Evolutionary conservation across 2,329 filamentous ascomycete genomes (phyloP), one percentile per base, ranked within the genome.

Genomic region (Pleomassaria siparia): DNA sequence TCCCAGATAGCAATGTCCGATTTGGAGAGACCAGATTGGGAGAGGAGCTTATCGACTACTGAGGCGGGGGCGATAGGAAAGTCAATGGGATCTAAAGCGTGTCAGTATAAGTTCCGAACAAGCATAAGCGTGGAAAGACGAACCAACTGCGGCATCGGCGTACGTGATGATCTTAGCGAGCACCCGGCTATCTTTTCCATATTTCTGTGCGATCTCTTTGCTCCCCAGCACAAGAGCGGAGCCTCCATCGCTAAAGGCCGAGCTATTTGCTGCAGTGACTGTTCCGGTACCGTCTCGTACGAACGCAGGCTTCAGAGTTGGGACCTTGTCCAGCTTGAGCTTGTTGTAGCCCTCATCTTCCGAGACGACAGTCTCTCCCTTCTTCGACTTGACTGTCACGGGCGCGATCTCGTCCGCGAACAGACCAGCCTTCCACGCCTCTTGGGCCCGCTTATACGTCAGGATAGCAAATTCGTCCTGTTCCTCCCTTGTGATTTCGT

Each of bases 1-100:
- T 97, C 94, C 92, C 94, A 97, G 18, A 96, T 77, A 4, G 92
- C 86, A 37, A 99, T 90, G 71, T 97, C 88, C 39, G 95, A 87
- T 73, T 91, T 90, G 55, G 84, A 89, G 58, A 99, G 91, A 10
- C 92, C 91, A 1, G 94, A 94, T 47, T 91, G 82, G 72, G 91
- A 82, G 42, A 99, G 79, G 10, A 91, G 91, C 61, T 96, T 84
- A 2, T 92, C 91, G 0, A 97, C 92, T 4, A 92, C 92, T 72
- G 95, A 91, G 30, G 94, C 82, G 1, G 94, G 94, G 1, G 94
- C 94, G 36, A 96, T 79, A 12, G 94, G 91, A 76, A 99, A 99
- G 73, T 99, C 92, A 28, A 97, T 87, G 0, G 94, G 80, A 56
- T 95, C 90, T 46, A 10, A 21, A 9, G 26, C 0, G 13, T 30